Conservation (phyloP, 225 moss, liverwort and hornwort genomes). For the Straminergon stramineum region DNA sequence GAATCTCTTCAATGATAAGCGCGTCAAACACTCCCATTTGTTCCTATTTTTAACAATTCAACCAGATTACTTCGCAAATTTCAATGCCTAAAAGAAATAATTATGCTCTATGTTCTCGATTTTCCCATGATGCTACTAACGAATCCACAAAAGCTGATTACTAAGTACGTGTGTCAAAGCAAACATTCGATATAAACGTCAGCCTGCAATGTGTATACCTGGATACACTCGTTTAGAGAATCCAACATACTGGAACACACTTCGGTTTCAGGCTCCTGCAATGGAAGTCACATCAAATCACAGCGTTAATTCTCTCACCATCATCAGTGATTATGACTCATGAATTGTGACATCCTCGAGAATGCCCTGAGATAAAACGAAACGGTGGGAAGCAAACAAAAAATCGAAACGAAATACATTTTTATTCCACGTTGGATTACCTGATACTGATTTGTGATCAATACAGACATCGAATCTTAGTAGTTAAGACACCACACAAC, state of each 20-base stretch:
- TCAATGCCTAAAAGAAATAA: not conserved
- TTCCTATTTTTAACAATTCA: not conserved
- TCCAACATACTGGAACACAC: constrained; percentile 97
- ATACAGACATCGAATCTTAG: not conserved
- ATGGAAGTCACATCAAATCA: not conserved
- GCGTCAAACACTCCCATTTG: not conserved
- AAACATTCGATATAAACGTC: not conserved
- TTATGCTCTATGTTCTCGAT: not conserved
- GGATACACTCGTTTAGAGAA: constrained; percentile 89
- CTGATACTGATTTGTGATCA: not conserved
- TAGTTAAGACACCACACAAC: not conserved
- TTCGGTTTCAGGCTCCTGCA: constrained; percentile 97
- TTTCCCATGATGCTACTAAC: not conserved
- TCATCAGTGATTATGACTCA: not conserved
- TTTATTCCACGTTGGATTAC: not conserved
- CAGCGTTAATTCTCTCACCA: not conserved
- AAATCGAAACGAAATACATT: not conserved
- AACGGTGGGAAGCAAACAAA: not conserved
- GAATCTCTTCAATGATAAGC: not conserved
- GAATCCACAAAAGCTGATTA: not conserved
- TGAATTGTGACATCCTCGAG: not conserved
- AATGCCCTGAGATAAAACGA: not conserved
- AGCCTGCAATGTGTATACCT: constrained; percentile 25
- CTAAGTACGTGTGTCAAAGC: not conserved
- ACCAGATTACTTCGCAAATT: not conserved